A percentile compares a stretch with the other conserved stretches of the same genome.
Evolutionary conservation across 352 stramenopile species (phyloP).

Genomic region (Globisporangium heterothallicum): DNA sequence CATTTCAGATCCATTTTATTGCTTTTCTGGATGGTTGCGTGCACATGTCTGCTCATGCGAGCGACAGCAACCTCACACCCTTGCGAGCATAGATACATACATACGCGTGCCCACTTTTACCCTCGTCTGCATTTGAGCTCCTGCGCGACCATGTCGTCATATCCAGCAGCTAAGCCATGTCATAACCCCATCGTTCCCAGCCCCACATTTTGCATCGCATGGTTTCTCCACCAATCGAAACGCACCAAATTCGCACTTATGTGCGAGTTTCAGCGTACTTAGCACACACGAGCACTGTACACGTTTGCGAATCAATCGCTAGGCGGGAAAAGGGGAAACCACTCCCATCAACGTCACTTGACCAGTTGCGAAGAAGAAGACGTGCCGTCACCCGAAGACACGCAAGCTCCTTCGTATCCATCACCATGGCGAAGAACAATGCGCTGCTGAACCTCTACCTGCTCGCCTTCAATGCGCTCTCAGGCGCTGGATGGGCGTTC

Average conservation of each 20-base stretch:
- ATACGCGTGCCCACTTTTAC: too few species aligned
- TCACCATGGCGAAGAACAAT: constrained; percentile 55
- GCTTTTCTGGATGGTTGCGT: background rate
- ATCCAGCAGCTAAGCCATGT: constrained; percentile 10
- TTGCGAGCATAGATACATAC: background rate
- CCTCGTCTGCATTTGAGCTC: too few species aligned
- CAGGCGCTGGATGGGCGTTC: constrained; percentile 64
- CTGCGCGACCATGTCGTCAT: constrained; percentile 3
- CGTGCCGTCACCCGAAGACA: constrained; percentile 10
- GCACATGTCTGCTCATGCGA: background rate
- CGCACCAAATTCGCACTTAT: background rate
- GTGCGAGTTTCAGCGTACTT: background rate
- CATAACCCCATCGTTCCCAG: constrained; percentile 4
- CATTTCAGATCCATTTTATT: background rate
- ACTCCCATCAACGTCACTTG: background rate
- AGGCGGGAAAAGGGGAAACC: background rate
- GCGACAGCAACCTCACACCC: background rate
- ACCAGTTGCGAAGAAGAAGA: constrained; percentile 3
- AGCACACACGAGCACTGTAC: background rate
- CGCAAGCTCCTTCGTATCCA: background rate
- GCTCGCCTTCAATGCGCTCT: constrained; percentile 67
- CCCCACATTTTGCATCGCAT: constrained; percentile 6
- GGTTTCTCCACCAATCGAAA: constrained; percentile 5
- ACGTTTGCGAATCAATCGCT: background rate
- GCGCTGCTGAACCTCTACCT: constrained; percentile 66